Conservation (phyloP, 2,329 filamentous ascomycete genomes). For the Torrubiellomyces zombiae region DNA sequence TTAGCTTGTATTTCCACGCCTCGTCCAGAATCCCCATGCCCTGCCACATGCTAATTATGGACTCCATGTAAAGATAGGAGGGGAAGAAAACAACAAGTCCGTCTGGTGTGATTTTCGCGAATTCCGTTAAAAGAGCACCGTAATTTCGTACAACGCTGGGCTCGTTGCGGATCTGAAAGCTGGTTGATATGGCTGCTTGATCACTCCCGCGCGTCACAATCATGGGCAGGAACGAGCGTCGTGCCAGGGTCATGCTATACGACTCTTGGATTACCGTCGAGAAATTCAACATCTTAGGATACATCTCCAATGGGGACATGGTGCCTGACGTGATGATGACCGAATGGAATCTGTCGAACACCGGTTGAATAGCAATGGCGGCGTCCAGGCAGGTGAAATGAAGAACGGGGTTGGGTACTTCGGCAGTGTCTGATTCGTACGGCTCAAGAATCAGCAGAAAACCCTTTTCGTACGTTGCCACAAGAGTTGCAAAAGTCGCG, state of each 20-base stretch:
- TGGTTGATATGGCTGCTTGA: conserved; percentile 80
- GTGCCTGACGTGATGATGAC: conserved; percentile 98
- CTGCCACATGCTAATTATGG: conserved; percentile 98
- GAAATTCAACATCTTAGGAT: conserved; percentile 96
- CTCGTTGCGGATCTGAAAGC: conserved; percentile 91
- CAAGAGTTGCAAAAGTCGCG: conserved; percentile 88
- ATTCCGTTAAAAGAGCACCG: conserved; percentile 82
- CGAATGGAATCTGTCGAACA: conserved; percentile 93
- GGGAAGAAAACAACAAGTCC: conserved; percentile 99
- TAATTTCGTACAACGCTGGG: conserved; percentile 96
- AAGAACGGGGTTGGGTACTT: conserved; percentile 89
- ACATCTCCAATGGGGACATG: conserved; percentile 94
- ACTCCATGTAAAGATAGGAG: conserved; percentile 97
- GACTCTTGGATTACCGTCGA: conserved; percentile 87
- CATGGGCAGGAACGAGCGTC: conserved; percentile 93
- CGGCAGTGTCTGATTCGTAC: conserved; percentile 87
- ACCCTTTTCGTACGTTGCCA: conserved; percentile 91
- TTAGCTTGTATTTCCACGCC: conserved; percentile 98
- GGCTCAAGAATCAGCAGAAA: conserved; percentile 95
- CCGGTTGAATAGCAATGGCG: conserved; percentile 92
- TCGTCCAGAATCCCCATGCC: conserved; percentile 95
- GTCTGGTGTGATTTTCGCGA: conserved; percentile 88
- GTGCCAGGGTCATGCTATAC: conserved; percentile 88
- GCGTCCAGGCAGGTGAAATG: conserved; percentile 96
- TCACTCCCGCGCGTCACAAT: conserved; percentile 92